A percentile compares a stretch with the other conserved stretches of the same genome.
These are phyloP conservation scores for Calonectria fujianensis DNA, from an alignment of 2,329 filamentous ascomycete genomes.

Conservation along the genomic window DNA sequence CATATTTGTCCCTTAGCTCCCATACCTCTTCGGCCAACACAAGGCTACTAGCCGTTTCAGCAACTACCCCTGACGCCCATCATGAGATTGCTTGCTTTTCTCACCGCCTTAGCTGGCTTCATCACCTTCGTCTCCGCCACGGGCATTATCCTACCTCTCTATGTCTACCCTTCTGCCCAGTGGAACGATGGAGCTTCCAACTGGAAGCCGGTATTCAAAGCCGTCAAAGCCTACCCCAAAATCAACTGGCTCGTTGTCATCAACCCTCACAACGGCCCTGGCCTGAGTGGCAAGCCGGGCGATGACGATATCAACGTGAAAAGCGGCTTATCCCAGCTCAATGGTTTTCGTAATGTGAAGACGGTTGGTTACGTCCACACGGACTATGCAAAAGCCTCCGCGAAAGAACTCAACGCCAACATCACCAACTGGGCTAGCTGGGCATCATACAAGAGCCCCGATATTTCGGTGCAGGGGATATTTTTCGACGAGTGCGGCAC, in stretches of 20 bases:
- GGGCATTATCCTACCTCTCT: conserved; percentile 49
- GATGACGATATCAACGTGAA: conserved; percentile 51
- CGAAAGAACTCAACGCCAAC: conserved; percentile 48
- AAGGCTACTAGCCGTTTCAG: background rate
- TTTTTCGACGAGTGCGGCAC: conserved; percentile 50
- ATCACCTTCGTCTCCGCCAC: conserved; percentile 36
- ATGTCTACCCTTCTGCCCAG: conserved; percentile 48
- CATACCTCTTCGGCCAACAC: background rate
- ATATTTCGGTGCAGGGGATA: conserved; percentile 49
- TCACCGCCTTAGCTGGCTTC: conserved; percentile 18
- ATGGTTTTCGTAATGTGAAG: conserved; percentile 46
- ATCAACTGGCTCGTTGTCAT: conserved; percentile 48
- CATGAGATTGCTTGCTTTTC: conserved; percentile 24
- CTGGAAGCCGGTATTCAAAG: conserved; percentile 48
- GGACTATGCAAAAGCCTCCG: conserved; percentile 41
- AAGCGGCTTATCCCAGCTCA: conserved; percentile 49
- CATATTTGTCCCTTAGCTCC: background rate
- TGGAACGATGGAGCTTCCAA: conserved; percentile 48
- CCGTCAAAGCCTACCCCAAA: conserved; percentile 33
- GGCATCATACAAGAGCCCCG: conserved; percentile 36
- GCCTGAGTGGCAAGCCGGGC: conserved; percentile 43
- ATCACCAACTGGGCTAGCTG: conserved; percentile 49
- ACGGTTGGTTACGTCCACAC: conserved; percentile 53
- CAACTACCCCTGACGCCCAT: background rate
- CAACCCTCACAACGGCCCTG: conserved; percentile 51